Percentiles rank a stretch among this genome's conserved stretches.
Conservation (phyloP, 768 basidiomycete species). For the Boletales sp. region DNA sequence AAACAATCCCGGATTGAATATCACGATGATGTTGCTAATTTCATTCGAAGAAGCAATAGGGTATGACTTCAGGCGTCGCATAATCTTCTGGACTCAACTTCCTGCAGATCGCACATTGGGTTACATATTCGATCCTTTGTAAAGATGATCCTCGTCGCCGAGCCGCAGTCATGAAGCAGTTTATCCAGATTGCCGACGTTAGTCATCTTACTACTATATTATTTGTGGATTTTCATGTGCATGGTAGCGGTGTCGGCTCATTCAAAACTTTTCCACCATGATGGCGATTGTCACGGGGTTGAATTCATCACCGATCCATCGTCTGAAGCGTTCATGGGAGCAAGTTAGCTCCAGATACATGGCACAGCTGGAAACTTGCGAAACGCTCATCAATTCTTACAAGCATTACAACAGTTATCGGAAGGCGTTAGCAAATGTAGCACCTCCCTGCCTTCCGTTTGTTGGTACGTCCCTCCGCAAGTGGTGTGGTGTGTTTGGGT, state of each 20-base stretch:
- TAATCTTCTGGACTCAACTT: neutral
- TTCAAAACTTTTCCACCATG: conserved; percentile 70
- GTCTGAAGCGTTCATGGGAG: conserved; percentile 66
- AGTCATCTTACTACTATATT: conserved; percentile 16
- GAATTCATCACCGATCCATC: conserved; percentile 60
- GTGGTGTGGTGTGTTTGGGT: neutral
- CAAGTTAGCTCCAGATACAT: conserved; percentile 47
- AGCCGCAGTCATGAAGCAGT: conserved; percentile 60
- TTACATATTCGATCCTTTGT: conserved; percentile 51
- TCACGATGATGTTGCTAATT: conserved; percentile 51
- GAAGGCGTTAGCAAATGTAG: conserved; percentile 46
- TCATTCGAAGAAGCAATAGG: conserved; percentile 58
- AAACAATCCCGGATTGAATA: conserved; percentile 42
- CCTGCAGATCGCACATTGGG: conserved; percentile 56
- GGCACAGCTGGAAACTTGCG: conserved; percentile 48
- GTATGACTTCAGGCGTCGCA: conserved; percentile 21
- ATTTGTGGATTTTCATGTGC: conserved; percentile 1
- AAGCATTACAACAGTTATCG: conserved; percentile 69
- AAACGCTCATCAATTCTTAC: conserved; percentile 58
- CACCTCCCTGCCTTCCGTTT: conserved; percentile 69
- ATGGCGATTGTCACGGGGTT: conserved; percentile 66
- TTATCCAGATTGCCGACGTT: conserved; percentile 63
- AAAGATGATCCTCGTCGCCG: conserved; percentile 59
- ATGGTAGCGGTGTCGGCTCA: conserved; percentile 50
- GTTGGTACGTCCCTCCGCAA: conserved; percentile 43